phyloP scores from a whole-genome alignment of 805 yeast species.

The Metschnikowia shivogae region DNA sequence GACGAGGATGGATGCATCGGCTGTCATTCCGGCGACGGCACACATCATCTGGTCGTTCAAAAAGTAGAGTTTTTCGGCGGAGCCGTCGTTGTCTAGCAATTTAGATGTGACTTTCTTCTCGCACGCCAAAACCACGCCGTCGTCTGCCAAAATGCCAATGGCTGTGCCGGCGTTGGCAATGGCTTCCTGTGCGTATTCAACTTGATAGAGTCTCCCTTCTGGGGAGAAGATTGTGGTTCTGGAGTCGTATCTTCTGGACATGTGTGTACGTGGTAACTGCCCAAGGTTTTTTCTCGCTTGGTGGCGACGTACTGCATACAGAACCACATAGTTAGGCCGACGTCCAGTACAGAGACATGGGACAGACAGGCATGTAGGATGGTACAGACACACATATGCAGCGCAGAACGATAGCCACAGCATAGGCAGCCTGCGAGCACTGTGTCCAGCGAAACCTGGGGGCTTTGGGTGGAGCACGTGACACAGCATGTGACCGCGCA shows the following conservation, averaged over 20 bases:
- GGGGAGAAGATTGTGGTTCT: constrained; percentile 99
- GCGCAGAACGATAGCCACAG: too few species aligned
- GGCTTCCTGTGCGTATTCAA: constrained; percentile 94
- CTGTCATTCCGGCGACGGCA: constrained; percentile 97
- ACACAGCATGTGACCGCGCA: neutral
- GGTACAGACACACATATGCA: too few species aligned
- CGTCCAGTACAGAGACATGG: too few species aligned
- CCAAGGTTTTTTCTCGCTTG: neutral
- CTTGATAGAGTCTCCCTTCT: constrained; percentile 96
- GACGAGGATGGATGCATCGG: constrained; percentile 90
- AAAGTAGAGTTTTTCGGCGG: constrained; percentile 87
- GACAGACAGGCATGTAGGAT: too few species aligned
- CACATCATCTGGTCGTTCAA: constrained; percentile 77
- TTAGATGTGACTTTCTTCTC: constrained; percentile 94
- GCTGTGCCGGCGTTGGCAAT: constrained; percentile 82
- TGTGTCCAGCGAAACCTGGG: too few species aligned
- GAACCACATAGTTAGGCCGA: neutral
- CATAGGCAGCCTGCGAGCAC: too few species aligned
- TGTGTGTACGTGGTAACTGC: constrained; percentile 14
- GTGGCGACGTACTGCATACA: constrained; percentile 11
- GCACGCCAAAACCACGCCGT: constrained; percentile 94
- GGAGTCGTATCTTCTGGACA: constrained; percentile 98
- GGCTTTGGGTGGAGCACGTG: too few species aligned
- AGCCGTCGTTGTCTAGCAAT: constrained; percentile 86
- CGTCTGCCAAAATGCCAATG: constrained; percentile 68